A percentile compares a stretch with the other conserved stretches of the same genome.
These are phyloP conservation scores for Psilocybe tampanensis DNA, from an alignment of 768 basidiomycete genomes.

Conservation along the genomic window DNA sequence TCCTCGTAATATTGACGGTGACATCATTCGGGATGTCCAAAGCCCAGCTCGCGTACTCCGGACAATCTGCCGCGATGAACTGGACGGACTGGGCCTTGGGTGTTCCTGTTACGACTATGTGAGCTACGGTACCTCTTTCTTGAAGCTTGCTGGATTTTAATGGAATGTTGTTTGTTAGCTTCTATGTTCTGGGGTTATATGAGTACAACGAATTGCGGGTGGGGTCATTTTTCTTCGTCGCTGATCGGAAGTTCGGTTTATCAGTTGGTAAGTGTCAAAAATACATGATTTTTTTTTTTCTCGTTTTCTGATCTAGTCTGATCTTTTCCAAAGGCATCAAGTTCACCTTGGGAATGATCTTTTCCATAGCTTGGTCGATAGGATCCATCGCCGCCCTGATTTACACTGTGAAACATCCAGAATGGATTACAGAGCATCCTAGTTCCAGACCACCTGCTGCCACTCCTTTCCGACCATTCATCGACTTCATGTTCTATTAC, in stretches of 20 bases:
- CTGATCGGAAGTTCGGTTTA: neutral
- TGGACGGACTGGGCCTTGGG: constrained; percentile 14
- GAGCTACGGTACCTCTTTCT: neutral
- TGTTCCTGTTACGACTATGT: constrained; percentile 11
- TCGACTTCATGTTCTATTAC: neutral
- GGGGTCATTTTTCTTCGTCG: neutral
- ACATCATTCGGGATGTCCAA: constrained; percentile 10
- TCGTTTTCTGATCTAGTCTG: neutral
- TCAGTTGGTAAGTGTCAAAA: neutral
- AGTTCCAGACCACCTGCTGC: neutral
- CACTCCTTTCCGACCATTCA: neutral
- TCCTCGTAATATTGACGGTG: constrained; percentile 5
- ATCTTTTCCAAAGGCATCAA: neutral
- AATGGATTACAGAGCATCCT: neutral
- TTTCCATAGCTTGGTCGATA: neutral
- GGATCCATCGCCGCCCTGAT: neutral
- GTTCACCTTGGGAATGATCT: neutral
- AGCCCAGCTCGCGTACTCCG: constrained; percentile 9
- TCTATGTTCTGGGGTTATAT: neutral
- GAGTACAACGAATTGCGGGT: neutral
- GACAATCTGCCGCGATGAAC: constrained; percentile 1
- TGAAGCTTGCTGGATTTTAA: neutral
- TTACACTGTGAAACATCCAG: neutral
- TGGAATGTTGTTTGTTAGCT: neutral
- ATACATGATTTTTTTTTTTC: no score